A percentile compares a stretch with the other conserved stretches of the same genome.
Evolutionary conservation across 1,284 basidiomycete genomes (phyloP).

Genomic region (Thecaphora frezii): DNA sequence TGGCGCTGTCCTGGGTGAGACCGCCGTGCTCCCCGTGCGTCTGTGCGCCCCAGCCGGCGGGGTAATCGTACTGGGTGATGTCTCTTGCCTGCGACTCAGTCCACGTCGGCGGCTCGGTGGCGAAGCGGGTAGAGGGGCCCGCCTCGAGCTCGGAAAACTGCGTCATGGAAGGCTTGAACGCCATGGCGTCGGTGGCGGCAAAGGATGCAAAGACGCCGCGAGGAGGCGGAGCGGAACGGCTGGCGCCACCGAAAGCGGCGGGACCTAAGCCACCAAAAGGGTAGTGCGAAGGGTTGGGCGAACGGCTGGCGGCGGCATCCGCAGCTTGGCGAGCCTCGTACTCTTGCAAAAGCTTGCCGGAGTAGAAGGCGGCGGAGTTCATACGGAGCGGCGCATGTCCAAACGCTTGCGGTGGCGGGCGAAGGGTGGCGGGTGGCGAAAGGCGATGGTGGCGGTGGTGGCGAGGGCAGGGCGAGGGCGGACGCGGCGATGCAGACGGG

Average conservation of each 20-base stretch:
- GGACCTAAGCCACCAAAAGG: slow-evolving; percentile 20
- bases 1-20: slow-evolving; percentile 39
- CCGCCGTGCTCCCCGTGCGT: slow-evolving; percentile 16
- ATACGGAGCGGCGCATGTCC: slow-evolving; percentile 5
- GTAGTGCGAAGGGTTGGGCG: slow-evolving; percentile 18
- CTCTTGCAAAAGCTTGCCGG: slow-evolving; percentile 32
- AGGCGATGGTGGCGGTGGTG: no score
- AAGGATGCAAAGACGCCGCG: not conserved
- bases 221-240: not conserved
- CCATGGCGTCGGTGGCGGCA: not conserved
- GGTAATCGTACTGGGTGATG: slow-evolving; percentile 33
- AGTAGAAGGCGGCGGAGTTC: slow-evolving; percentile 28
- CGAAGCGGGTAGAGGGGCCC: slow-evolving; percentile 1
- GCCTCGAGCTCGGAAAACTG: slow-evolving; percentile 19
- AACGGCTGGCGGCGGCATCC: not conserved
- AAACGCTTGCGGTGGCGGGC: no score
- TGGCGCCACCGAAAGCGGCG: slow-evolving; percentile 29
- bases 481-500: no score
- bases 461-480: no score
- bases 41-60: slow-evolving; percentile 37
- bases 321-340: slow-evolving; percentile 21
- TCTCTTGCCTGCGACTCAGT: slow-evolving; percentile 9
- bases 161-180: slow-evolving; percentile 10
- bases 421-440: no score
- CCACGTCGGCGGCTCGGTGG: slow-evolving; percentile 2